Evolutionary conservation across 176 grass and related monocot genomes (phyloP).

Genomic region (Carex kokanica): DNA sequence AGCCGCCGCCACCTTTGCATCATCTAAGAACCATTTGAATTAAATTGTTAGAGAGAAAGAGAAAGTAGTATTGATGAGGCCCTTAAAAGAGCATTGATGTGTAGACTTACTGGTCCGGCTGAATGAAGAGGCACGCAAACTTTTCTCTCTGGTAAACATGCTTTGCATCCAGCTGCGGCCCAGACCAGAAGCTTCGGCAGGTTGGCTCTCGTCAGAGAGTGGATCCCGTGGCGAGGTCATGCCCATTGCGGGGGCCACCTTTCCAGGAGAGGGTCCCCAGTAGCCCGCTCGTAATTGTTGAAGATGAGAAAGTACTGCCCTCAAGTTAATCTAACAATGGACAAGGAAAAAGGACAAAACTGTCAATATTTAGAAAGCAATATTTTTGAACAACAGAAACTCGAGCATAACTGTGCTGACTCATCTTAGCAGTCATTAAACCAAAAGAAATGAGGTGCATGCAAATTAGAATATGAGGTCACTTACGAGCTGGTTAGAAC

Average conservation of each 20-base stretch:
- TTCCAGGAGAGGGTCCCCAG: conserved; percentile 72
- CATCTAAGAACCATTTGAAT: conserved; percentile 42
- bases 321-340: conserved; percentile 82
- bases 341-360: conserved; percentile 1
- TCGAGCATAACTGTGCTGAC: background rate
- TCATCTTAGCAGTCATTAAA: background rate
- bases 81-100: background rate
- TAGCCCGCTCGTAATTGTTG: conserved; percentile 93
- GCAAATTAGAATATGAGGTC: background rate
- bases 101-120: conserved; percentile 60
- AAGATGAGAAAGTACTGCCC: conserved; percentile 88
- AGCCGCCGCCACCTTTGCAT: conserved; percentile 48
- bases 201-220: conserved; percentile 86
- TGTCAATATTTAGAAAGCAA: background rate
- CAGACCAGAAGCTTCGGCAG: conserved; percentile 83
- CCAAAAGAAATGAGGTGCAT: background rate
- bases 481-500: conserved; percentile 98
- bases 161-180: conserved; percentile 97
- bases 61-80: background rate
- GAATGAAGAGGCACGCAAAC: conserved; percentile 80
- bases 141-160: conserved; percentile 99
- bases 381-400: background rate
- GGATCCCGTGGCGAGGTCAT: conserved; percentile 80
- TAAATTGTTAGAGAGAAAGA: conserved; percentile 30
- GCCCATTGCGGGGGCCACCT: conserved; percentile 49